Evolutionary conservation across 495 filamentous ascomycete genomes (phyloP), one percentile per base, ranked within the genome.

Genomic region (Lepidopterella palustris): DNA sequence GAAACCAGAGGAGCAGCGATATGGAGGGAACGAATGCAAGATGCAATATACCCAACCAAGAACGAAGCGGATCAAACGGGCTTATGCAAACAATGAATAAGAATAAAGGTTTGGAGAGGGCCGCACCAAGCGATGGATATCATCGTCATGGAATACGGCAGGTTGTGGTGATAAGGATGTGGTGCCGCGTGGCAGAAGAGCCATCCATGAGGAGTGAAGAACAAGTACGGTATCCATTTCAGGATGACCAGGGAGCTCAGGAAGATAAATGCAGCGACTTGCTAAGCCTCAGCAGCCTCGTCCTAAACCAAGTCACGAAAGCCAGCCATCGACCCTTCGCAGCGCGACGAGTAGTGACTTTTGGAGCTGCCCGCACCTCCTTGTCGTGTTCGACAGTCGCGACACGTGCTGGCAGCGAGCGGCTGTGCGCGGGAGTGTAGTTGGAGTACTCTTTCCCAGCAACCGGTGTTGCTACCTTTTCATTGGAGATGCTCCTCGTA

Each of bases 281-380:
- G 8, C 61, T 53, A 3, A 71, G 31, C 42, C 64, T 53, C 3
- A 71, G 58, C 23, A 72, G 49, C 32, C 70, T 54, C 6, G 70
- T 72, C 60, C 60, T 64, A 28, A 72, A 61, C 70, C 70, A 72
- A 15, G 70, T 59, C 42, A 70, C 53, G 53, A 72, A 72, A 5
- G 65, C 45, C 32, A 66, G 53, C 70, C 70, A 72, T 29, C 52
- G 56, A 3, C 70, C 59, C 54, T 67, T 66, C 29, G 68, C 67
- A 11, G 48, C 55, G 53, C 62, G 52, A 25, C 56, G 61, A 39
- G 50, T 60, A 11, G 56, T 59, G 13, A 62, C 55, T 31, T 64
- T 31, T 15, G 64, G 61, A 18, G 25, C 31, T 15, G 59, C 47
- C 32, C 60, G 50, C 20, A 13, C 60, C 18, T 35, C 40, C 53